Conservation (phyloP, 768 basidiomycete species). For the Lyophyllum semitale region DNA sequence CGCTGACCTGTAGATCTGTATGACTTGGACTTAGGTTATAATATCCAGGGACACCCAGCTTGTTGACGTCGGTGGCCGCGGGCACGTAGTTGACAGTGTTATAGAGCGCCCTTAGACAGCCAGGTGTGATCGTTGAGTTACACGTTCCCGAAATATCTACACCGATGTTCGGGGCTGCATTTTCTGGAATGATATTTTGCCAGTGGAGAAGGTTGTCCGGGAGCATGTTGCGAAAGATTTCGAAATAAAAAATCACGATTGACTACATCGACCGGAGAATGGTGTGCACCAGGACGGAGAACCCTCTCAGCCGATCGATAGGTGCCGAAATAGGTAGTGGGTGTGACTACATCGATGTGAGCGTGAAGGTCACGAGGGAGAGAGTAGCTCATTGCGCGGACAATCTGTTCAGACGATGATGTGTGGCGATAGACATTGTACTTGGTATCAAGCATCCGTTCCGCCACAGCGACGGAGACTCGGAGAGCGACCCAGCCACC, state of each 20-base stretch:
- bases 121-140: constrained; percentile 48
- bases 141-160: constrained; percentile 46
- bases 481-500: constrained; percentile 60
- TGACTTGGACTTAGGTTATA: constrained; percentile 57
- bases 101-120: constrained; percentile 59
- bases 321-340: constrained; percentile 65
- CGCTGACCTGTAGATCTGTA: constrained; percentile 51
- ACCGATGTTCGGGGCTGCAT: constrained; percentile 20
- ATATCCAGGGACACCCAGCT: constrained; percentile 61
- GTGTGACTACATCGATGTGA: constrained; percentile 57
- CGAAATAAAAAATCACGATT: too few species aligned
- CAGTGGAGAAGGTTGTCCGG: constrained; percentile 54
- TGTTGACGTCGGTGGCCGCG: constrained; percentile 41
- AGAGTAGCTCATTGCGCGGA: too few species aligned
- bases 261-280: too few species aligned
- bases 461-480: constrained; percentile 56
- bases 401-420: constrained; percentile 45
- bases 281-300: too few species aligned
- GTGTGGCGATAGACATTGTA: too few species aligned
- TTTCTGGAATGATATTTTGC: constrained; percentile 41
- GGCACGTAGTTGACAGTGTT: constrained; percentile 49
- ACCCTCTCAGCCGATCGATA: too few species aligned
- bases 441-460: constrained; percentile 60
- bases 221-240: constrained; percentile 52
- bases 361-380: constrained; percentile 52